Base-by-base conservation (phyloP, 2,329 filamentous ascomycete species). In the Ceratocystiopsis minuta region DNA sequence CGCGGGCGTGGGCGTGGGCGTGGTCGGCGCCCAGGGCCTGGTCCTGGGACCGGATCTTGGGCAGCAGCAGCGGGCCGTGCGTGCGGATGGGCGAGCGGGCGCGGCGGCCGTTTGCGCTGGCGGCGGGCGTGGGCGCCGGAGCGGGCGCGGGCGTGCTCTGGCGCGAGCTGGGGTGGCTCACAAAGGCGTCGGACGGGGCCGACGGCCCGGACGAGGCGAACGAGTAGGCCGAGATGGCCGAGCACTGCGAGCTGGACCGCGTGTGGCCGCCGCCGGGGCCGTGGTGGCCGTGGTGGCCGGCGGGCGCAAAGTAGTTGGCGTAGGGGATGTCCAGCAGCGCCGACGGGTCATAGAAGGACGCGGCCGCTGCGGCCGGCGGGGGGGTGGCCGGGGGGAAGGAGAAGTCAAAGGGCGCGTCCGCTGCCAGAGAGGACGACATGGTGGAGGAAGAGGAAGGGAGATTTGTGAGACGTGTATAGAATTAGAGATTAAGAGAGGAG, bases 21-120 rank as follows among this genome's bases (percentile, higher is more conserved):
- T 63, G 64, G 34, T 64, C 64, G 35, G 71, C 71, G 49, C 78
- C 74, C 47, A 85, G 72, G 47, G 78, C 69, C 60, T 88, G 80
- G 61, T 93, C 85, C 61, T 90, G 85, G 35, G 74, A 74, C 46
- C 85, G 74, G 62, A 92, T 87, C 68, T 86, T 90, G 54, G 85
- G 85, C 31, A 93, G 68, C 45, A 93, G 66, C 39, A 84, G 66
- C 40, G 84, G 83, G 41, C 84, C 83, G 61, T 86, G 79, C 47
- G 84, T 79, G 46, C 78, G 72, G 51, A 87, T 72, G 46, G 83
- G 81, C 32, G 81, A 80, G 48, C 68, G 64, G 35, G 68, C 62
- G 34, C 82, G 81, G 13, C 80, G 86, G 1, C 41, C 32, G 14
- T 41, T 33, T 5, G 34, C 35, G 15, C 16, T 82, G 81, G 13